These are phyloP conservation scores for Chaetomium sp. DNA, from an alignment of 2,329 filamentous ascomycete genomes.

Conservation along the genomic window DNA sequence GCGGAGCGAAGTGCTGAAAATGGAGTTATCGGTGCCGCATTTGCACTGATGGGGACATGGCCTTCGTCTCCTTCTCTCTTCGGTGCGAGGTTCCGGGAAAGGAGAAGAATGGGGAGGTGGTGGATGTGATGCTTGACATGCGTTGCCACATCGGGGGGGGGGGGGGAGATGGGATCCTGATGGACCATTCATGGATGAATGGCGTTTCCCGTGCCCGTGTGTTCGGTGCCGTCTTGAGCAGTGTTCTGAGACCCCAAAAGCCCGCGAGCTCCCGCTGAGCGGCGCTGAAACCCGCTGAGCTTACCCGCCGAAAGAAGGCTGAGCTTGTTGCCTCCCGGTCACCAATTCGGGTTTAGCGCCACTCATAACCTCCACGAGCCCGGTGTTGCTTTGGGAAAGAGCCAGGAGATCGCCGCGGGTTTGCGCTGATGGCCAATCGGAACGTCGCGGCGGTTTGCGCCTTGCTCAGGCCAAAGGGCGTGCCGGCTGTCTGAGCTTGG, in stretches of 20 bases:
- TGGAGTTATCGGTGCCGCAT: constrained; percentile 4
- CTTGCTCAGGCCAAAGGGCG: neutral
- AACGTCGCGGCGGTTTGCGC: neutral
- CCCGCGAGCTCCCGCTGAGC: too few species aligned
- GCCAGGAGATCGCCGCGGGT: neutral
- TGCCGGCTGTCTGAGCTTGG: neutral
- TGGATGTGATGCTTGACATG: neutral
- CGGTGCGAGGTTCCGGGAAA: neutral
- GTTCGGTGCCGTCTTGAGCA: constrained; percentile 3
- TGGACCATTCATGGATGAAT: neutral
- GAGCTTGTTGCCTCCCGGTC: constrained; percentile 21
- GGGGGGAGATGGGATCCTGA: neutral
- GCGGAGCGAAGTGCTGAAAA: neutral
- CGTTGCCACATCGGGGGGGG: constrained; percentile 1
- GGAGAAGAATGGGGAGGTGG: neutral
- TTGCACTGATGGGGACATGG: constrained; percentile 1
- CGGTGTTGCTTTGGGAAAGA: constrained; percentile 24
- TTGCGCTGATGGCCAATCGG: constrained; percentile 10
- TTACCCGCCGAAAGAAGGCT: constrained; percentile 11
- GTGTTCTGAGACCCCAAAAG: neutral
- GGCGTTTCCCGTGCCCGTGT: neutral
- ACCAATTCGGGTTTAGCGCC: constrained; percentile 20
- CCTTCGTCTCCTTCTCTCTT: neutral
- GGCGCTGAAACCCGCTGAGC: too few species aligned
- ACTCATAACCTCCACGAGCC: neutral